Conservation (phyloP, 2,329 filamentous ascomycete genomes). For the Microdochium nivale region DNA sequence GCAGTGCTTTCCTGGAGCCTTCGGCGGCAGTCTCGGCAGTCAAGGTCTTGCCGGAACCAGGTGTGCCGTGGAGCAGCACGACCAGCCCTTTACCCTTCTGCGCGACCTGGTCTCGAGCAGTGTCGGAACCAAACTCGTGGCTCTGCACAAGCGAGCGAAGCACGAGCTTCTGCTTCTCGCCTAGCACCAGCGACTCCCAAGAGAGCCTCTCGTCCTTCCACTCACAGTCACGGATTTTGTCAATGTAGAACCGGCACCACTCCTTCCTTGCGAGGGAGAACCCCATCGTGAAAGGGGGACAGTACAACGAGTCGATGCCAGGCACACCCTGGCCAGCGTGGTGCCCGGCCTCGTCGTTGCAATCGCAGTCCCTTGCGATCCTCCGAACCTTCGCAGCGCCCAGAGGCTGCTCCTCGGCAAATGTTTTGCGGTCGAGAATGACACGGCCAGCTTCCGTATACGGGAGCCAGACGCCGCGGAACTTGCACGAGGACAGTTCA, state of each 20-base stretch:
- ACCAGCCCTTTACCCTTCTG: slow-evolving; percentile 29
- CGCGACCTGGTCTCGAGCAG: slow-evolving; percentile 3
- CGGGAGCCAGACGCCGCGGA: slow-evolving; percentile 13
- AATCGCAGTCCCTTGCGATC: too few species aligned
- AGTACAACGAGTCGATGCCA: slow-evolving; percentile 11
- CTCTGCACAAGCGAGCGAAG: slow-evolving; percentile 17
- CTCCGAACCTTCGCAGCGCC: slow-evolving; percentile 1
- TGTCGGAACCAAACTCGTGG: slow-evolving; percentile 13
- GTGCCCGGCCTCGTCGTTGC: too few species aligned
- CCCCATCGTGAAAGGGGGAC: slow-evolving; percentile 17
- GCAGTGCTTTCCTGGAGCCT: slow-evolving; percentile 10
- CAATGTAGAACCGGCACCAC: slow-evolving; percentile 17
- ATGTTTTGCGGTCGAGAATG: slow-evolving; percentile 19
- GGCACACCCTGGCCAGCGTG: slow-evolving; percentile 2
- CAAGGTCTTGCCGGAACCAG: slow-evolving; percentile 28
- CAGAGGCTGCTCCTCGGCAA: slow-evolving; percentile 14
- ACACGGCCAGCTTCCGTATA: slow-evolving; percentile 18
- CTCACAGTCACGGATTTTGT: slow-evolving; percentile 12
- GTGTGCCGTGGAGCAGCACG: slow-evolving; percentile 25
- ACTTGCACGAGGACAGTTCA: background rate
- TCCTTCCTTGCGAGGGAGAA: slow-evolving; percentile 16
- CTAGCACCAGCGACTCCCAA: slow-evolving; percentile 16
- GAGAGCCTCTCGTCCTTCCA: slow-evolving; percentile 11
- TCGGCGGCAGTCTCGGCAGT: slow-evolving; percentile 25
- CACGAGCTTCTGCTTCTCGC: slow-evolving; percentile 15